Evolutionary conservation across 495 filamentous ascomycete species (phyloP), one percentile per base, ranked within the genome.

Genomic region (Xylaria scruposa): DNA sequence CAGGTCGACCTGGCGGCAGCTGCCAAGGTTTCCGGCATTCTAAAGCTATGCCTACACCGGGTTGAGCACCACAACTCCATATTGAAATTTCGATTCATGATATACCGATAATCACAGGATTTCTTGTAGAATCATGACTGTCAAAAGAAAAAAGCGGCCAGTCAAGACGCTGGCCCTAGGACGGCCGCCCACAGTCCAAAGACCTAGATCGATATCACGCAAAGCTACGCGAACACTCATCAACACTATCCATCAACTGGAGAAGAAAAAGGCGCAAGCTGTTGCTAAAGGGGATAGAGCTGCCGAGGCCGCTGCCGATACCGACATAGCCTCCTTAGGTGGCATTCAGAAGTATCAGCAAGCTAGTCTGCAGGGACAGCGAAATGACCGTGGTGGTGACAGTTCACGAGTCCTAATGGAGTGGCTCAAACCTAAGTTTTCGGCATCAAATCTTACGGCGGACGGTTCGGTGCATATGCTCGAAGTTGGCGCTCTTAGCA

Each of bases 401-500:
- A 95, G 93, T 29, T 97, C 94, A 58, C 91, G 88, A 76, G 83
- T 95, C 4, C 84, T 99, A 26, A 88, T 98, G 82, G 87, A 95
- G 78, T 99, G 96, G 96, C 86, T 98, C 42, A 79, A 86, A 59
- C 82, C 89, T 24, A 72, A 64, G 15, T 61, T 78, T 38, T 40
- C 76, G 17, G 33, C 36, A 13, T 4, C 70, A 81, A 40, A 74
- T 84, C 19, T 73, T 17, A 56, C 78, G 63, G 68, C 71, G 29
- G 70, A 75, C 47, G 74, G 66, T 40, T 83, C 82, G 64, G 76
- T 93, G 36, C 86, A 86, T 24, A 86, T 98, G 81, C 87, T 99
- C 6, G 96, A 99, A 78, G 90, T 99, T 62, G 96, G 96, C 40
- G 94, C 94, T 13, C 86, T 99, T 60, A 95, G 93, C 73, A 91